Evolutionary conservation across 2,329 filamentous ascomycete genomes (phyloP).

Genomic region (Cladosporium sp.): DNA sequence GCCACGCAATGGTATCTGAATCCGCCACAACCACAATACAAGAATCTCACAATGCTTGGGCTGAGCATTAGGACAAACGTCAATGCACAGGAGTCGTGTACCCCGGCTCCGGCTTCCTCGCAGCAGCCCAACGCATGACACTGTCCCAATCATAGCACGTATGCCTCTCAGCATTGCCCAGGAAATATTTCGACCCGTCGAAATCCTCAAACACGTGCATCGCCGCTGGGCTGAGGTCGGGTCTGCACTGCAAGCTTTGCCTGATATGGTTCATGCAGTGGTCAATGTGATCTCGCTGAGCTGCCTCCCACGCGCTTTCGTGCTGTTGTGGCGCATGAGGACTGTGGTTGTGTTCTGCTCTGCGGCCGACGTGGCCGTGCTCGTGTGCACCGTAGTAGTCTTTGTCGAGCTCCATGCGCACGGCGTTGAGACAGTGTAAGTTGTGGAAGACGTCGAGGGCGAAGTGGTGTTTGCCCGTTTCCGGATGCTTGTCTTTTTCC

Average conservation of each 20-base stretch:
- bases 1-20: no score
- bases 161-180: not conserved
- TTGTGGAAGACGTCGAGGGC: constrained; percentile 1
- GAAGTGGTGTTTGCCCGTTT: not conserved
- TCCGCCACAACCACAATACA: no score
- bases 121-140: not conserved
- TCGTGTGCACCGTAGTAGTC: not conserved
- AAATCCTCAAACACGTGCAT: not conserved
- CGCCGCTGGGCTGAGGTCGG: not conserved
- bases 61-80: not conserved
- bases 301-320: not conserved
- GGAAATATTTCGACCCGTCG: not conserved
- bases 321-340: not conserved
- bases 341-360: not conserved
- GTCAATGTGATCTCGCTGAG: not conserved
- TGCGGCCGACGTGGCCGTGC: not conserved
- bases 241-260: not conserved
- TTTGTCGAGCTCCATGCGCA: not conserved
- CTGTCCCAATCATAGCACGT: not conserved
- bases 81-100: not conserved
- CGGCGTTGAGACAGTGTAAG: not conserved
- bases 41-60: no score
- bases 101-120: not conserved
- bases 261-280: constrained; percentile 1
- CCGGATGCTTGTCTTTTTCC: not conserved